phyloP scores from a whole-genome alignment of 2,329 filamentous ascomycete species.

The Ophiocordyceps camponoti-floridani region DNA sequence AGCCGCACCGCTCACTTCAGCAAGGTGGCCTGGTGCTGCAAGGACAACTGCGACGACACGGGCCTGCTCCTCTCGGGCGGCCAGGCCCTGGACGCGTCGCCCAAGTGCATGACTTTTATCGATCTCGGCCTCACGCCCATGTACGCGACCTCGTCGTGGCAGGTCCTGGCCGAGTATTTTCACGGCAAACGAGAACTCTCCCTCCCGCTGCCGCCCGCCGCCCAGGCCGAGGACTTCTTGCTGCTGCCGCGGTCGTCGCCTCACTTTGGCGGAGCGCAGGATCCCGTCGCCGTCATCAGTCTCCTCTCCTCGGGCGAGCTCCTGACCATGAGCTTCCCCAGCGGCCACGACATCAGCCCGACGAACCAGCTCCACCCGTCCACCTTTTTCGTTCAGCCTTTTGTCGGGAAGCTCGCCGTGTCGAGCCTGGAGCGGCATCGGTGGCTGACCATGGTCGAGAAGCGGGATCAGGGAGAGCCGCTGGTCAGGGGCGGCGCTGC shows the following conservation, averaged over 20 bases:
- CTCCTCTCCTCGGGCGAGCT: slow-evolving; percentile 76
- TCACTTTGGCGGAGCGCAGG: slow-evolving; percentile 73
- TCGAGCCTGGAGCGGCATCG: slow-evolving; percentile 56
- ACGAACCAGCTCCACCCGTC: slow-evolving; percentile 87
- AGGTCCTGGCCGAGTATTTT: slow-evolving; percentile 61
- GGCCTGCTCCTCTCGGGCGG: slow-evolving; percentile 77
- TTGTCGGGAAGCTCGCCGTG: slow-evolving; percentile 57
- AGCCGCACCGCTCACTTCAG: slow-evolving; percentile 56
- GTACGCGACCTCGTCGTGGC: slow-evolving; percentile 85
- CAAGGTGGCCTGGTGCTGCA: slow-evolving; percentile 82
- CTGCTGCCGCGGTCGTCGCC: slow-evolving; percentile 69
- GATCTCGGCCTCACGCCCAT: slow-evolving; percentile 79
- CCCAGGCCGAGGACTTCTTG: slow-evolving; percentile 64
- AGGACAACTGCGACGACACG: slow-evolving; percentile 84
- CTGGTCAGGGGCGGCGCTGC: slow-evolving; percentile 67
- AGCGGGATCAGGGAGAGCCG: slow-evolving; percentile 57
- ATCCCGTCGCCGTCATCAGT: slow-evolving; percentile 71
- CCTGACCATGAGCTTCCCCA: slow-evolving; percentile 80
- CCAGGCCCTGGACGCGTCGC: slow-evolving; percentile 43
- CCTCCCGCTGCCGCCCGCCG: slow-evolving; percentile 58
- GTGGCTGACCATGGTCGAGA: slow-evolving; percentile 87
- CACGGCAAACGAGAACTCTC: slow-evolving; percentile 55
- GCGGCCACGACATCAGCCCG: slow-evolving; percentile 74
- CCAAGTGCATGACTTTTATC: slow-evolving; percentile 71
- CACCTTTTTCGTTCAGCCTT: slow-evolving; percentile 77